Percentiles rank a stretch among this genome's conserved stretches.
These are phyloP conservation scores for Penicillium robsamsonii DNA, from an alignment of 495 filamentous ascomycete genomes.

Conservation along the genomic window DNA sequence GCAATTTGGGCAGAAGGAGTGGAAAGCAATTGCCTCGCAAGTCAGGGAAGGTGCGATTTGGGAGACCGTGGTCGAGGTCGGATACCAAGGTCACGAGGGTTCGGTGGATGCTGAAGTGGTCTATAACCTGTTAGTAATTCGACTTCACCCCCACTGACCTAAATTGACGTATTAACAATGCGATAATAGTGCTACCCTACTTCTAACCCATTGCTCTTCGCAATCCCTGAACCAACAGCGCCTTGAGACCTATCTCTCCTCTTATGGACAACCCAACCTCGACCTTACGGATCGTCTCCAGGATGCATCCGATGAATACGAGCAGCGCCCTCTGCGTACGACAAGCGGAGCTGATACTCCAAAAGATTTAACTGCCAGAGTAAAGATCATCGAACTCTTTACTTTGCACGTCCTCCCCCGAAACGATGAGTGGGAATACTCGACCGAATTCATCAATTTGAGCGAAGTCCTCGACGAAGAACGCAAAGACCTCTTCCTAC, in stretches of 20 bases:
- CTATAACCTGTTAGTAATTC: slow-evolving; percentile 72
- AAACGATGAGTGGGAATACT: slow-evolving; percentile 94
- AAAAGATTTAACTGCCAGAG: slow-evolving; percentile 67
- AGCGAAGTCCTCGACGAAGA: slow-evolving; percentile 89
- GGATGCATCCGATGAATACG: slow-evolving; percentile 26
- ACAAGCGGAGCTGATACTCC: slow-evolving; percentile 70
- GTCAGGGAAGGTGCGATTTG: slow-evolving; percentile 84
- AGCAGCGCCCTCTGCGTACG: slow-evolving; percentile 32
- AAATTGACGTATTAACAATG: slow-evolving; percentile 12
- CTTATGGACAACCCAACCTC: slow-evolving; percentile 65
- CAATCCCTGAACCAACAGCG: slow-evolving; percentile 81
- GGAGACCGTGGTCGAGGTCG: slow-evolving; percentile 84
- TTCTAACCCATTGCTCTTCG: slow-evolving; percentile 79
- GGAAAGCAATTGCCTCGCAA: slow-evolving; percentile 74
- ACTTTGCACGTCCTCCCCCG: slow-evolving; percentile 87
- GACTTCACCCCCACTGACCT: neutral
- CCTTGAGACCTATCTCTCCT: slow-evolving; percentile 86
- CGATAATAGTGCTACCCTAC: slow-evolving; percentile 71
- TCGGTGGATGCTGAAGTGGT: slow-evolving; percentile 94
- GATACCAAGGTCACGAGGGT: slow-evolving; percentile 82
- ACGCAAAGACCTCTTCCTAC: slow-evolving; percentile 78
- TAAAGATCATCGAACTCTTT: slow-evolving; percentile 91
- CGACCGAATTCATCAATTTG: slow-evolving; percentile 80
- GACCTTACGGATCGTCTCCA: slow-evolving; percentile 61
- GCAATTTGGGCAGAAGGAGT: slow-evolving; percentile 78